Percentiles rank a stretch among this genome's conserved stretches.
Evolutionary conservation across 208 protist genomes (phyloP).

Genomic region (Crithidia fasciculata): DNA sequence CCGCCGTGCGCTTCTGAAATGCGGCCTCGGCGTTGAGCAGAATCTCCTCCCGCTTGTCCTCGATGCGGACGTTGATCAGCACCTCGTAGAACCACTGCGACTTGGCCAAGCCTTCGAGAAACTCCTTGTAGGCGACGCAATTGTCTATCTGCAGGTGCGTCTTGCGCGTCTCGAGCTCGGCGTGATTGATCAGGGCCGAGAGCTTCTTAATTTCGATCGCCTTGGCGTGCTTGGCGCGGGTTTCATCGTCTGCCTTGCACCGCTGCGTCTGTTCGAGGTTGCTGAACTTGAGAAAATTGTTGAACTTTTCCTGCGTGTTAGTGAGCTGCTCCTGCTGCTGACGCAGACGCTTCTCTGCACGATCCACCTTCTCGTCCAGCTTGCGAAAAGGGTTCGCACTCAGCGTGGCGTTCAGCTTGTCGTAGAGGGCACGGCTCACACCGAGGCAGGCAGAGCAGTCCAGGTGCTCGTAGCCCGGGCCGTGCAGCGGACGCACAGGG

Average conservation of each 20-base stretch:
- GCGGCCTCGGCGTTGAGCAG: conserved; percentile 55
- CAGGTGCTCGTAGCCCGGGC: conserved; percentile 61
- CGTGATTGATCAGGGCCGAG: conserved; percentile 85
- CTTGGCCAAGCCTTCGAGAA: conserved; percentile 92
- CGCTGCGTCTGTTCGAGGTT: conserved; percentile 95
- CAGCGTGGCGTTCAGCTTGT: conserved; percentile 71
- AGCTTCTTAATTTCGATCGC: conserved; percentile 96
- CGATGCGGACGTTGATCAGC: conserved; percentile 68
- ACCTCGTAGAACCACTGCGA: conserved; percentile 85
- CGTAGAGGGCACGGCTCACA: conserved; percentile 58
- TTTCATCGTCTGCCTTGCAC: conserved; percentile 93
- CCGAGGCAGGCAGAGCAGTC: conserved; percentile 85
- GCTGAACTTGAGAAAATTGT: conserved; percentile 95
- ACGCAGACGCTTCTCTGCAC: conserved; percentile 88
- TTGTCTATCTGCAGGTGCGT: conserved; percentile 92
- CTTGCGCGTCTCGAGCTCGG: conserved; percentile 93
- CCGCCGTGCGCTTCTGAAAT: conserved; percentile 40
- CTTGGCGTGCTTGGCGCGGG: conserved; percentile 92
- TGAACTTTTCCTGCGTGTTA: conserved; percentile 93
- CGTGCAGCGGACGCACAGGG: conserved; percentile 38
- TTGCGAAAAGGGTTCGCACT: conserved; percentile 60
- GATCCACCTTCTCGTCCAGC: conserved; percentile 93
- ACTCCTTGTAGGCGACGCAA: conserved; percentile 91
- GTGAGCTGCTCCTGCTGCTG: conserved; percentile 94
- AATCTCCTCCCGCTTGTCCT: conserved; percentile 68